Evolutionary conservation across 441 rosid species (phyloP), one percentile per base, ranked within the genome.

Genomic region (Kokia cookei): DNA sequence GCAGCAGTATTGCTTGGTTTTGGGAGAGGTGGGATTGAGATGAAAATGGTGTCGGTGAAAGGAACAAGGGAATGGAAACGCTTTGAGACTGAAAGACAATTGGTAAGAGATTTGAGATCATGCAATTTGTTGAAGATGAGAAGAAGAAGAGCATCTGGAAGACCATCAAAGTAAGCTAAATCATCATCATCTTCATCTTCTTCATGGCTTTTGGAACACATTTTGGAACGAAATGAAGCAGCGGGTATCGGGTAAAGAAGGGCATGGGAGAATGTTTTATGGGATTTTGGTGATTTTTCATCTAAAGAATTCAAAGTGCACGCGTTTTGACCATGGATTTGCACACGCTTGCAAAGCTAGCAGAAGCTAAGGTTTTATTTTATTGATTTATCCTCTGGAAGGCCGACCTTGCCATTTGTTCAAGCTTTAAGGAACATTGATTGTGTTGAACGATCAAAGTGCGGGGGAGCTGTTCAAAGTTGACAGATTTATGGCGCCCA

Each of bases 81-180:
- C 59, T 76, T 80, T 73, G 83, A 82, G 66, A 86, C 85, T 11
- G 47, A 37, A 51, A 78, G 81, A 55, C 83, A 84, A 2, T 51
- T 69, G 35, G 78, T 37, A 27, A 84, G 83, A 45, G 85, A 74
- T 57, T 69, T 74, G 60, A 77, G 78, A 47, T 86, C 85, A 1
- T 43, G 67, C 35, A 86, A 2, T 32, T 77, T 82, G 81, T 74
- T 76, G 78, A 86, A 84, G 75, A 84, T 82, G 69, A 68, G 65
- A 3, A 81, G 85, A 24, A 86, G 72, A 50, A 86, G 60, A 7
- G 71, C 72, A 74, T 84, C 86, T 29, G 90, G 84, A 5, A 84
- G 71, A 42, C 65, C 62, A 78, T 86, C 87, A 53, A 84, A 83
- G 54, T 53, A 45, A 19, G 79, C 79, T 43, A 51, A 58, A 3